Base-by-base conservation (phyloP, 202 grass and related monocot genomes). In the Setaria italica region DNA sequence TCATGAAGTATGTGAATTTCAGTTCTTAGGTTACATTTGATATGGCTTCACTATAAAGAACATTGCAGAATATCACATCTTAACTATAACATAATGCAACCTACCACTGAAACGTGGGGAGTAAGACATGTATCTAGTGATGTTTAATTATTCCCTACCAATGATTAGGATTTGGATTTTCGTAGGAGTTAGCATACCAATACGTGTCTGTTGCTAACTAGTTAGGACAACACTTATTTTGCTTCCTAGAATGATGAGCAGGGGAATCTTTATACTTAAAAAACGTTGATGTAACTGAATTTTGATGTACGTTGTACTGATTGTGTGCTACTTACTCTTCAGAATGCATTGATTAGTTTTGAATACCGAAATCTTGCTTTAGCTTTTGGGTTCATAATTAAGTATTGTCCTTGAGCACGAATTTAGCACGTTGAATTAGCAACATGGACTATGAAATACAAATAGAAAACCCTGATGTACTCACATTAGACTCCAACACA, bases 101-200 rank as follows among this genome's bases (percentile, higher is more conserved):
- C 35, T 50, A 50, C 35, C 42, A 51, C 5, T 63, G 42, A 74
- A 56, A 62, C 21, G 32, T 25, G 25, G 25, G 25, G 25, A 25
- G 25, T 25, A 25, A 74, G 32, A 74, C 62, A 74, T 53, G 6
- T 74, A 2, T 83, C 19, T 48, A 72, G 50, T 9, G 62, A 41
- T 54, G 12, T 60, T 74, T 34, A 53, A 37, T 72, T 42, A 29
- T 74, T 75, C 32, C 11, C 25, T 50, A 48, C 8, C 57, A 72
- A 56, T 84, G 58, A 76, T 84, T 84, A 66, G 47, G 42, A 45
- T 48, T 33, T 56, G 17, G 34, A 32, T 74, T 84, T 66, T 4
- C 0, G 75, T 54, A 39, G 5, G 6, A 30, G 46, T 19, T 53
- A 30, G 72, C 34, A 35, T 35, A 35, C 34, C 59, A 75, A 19